Evolutionary conservation across 1,139 yeast genomes (phyloP).

Genomic region (Kodamaea arcana): DNA sequence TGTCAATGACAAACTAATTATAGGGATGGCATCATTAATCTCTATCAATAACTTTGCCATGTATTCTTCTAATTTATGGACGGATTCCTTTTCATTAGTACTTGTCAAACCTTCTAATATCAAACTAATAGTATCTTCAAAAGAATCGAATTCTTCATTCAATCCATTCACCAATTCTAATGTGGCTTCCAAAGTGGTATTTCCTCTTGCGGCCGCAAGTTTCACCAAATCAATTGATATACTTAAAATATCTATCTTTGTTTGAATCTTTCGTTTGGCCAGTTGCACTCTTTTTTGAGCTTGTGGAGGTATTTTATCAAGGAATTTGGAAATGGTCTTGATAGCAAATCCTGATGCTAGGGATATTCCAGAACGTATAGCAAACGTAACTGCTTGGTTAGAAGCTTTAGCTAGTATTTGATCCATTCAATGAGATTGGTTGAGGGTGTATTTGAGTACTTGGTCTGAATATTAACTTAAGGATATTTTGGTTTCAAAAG

Average conservation of each 20-base stretch:
- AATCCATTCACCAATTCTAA: conserved; percentile 54
- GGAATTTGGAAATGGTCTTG: conserved; percentile 55
- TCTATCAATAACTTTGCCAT: conserved; percentile 46
- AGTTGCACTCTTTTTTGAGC: conserved; percentile 45
- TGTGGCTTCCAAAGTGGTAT: conserved; percentile 58
- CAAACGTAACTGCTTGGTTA: conserved; percentile 75
- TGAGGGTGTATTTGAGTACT: no score
- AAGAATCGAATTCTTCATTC: conserved; percentile 54
- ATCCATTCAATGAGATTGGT: no score
- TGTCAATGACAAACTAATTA: conserved; percentile 61
- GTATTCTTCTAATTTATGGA: conserved; percentile 45
- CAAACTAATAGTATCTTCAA: conserved; percentile 48
- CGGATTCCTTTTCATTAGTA: conserved; percentile 37
- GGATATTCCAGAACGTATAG: conserved; percentile 72
- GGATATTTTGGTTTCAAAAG: no score
- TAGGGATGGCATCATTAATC: conserved; percentile 69
- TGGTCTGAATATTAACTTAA: no score
- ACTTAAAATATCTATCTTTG: conserved; percentile 60
- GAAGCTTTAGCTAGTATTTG: conserved; percentile 52
- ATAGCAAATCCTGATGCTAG: conserved; percentile 75
- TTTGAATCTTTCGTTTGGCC: conserved; percentile 45
- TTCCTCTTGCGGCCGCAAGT: conserved; percentile 68
- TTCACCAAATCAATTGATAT: conserved; percentile 70
- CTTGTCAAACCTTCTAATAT: conserved; percentile 21
- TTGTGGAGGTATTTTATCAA: conserved; percentile 58